Base-by-base conservation (phyloP, 768 basidiomycete genomes). In the Trametes villosa region DNA sequence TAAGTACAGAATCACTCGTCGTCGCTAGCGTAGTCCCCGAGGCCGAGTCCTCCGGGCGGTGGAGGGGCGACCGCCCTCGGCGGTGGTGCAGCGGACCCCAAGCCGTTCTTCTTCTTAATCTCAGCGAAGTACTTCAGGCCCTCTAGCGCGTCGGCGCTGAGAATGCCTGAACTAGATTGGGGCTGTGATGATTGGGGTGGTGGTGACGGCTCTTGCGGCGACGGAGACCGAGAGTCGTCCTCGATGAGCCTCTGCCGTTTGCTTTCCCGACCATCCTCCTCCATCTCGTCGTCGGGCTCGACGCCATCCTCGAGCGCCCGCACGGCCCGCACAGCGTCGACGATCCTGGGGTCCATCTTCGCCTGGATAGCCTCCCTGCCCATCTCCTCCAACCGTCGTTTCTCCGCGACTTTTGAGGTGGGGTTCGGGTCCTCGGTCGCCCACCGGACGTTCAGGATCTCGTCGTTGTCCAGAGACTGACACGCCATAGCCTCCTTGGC, bases 401-500 rank as follows among this genome's bases (percentile, higher is more conserved):
- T 91, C 75, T 98, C 97, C 0, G 85, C 83, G 9, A 90, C 86
- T 68, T 95, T 96, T 63, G 90, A 87, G 0, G 86, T 86, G 1
- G 96, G 97, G 72, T 99, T 99, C 1, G 97, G 97, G 72, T 99
- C 97, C 71, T 97, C 96, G 0, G 96, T 98, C 34, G 97, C 97
- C 97, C 97, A 99, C 48, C 96, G 89, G 53, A 98, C 95, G 74
- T 99, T 99, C 61, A 98, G 83, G 62, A 98, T 95, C 70, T 99
- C 97, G 72, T 97, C 96, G 68, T 94, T 91, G 72, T 98, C 97
- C 64, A 98, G 81, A 18, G 92, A 95, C 75, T 99, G 97, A 74
- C 96, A 96, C 17, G 96, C 94, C 97, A 99, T 99, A 0, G 96
- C 86, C 74, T 99, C 97, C 72, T 97, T 97, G 18, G 97, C 97